phyloP scores from a whole-genome alignment of 495 filamentous ascomycete genomes.

The Tuber microsphaerosporum region DNA sequence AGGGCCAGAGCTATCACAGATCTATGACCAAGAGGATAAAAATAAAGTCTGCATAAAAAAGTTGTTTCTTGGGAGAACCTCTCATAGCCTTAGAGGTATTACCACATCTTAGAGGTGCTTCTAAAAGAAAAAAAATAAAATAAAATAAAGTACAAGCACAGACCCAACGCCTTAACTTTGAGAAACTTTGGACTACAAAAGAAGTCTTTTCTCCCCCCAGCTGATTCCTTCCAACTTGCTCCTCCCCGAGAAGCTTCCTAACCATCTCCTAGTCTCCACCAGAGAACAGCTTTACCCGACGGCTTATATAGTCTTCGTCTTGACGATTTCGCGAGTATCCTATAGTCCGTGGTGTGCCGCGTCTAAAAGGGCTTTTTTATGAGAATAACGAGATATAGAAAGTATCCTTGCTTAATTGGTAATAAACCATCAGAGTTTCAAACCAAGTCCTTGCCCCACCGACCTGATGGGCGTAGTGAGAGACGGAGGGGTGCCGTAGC shows the following conservation, averaged over 20 bases:
- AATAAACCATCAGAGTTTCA: no score
- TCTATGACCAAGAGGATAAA: not conserved
- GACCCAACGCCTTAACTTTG: not conserved
- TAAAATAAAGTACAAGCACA: not conserved
- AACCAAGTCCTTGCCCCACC: not conserved
- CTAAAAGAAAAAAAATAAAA: not conserved
- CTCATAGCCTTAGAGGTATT: not conserved
- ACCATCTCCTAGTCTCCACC: not conserved
- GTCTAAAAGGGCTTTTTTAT: not conserved
- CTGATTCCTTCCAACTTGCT: not conserved
- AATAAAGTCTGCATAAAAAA: not conserved
- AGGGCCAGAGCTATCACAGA: not conserved
- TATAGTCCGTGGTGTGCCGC: not conserved
- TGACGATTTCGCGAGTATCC: not conserved
- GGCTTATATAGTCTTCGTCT: not conserved
- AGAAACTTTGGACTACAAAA: not conserved
- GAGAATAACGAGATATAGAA: no score
- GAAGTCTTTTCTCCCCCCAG: not conserved
- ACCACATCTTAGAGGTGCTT: not conserved
- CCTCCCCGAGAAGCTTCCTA: not conserved
- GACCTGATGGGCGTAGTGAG: not conserved
- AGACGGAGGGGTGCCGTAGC: not conserved
- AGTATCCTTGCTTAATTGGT: no score
- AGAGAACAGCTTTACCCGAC: not conserved
- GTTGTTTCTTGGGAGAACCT: not conserved